Evolutionary conservation across 495 filamentous ascomycete genomes (phyloP).

Genomic region (Tuber borchii): DNA sequence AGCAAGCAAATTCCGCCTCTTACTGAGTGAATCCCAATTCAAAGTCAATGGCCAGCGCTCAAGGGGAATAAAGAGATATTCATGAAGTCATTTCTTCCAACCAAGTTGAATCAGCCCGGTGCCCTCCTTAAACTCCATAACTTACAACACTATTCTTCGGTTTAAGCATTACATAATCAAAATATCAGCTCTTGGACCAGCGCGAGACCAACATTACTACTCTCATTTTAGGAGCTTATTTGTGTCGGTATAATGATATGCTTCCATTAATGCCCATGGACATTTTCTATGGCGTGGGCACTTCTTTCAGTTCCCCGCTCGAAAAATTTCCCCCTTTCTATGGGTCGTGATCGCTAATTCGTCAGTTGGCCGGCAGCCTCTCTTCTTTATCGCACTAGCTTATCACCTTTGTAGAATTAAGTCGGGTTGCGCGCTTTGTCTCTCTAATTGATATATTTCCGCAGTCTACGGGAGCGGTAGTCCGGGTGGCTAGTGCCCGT

Average conservation of each 20-base stretch:
- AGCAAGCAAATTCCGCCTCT: neutral
- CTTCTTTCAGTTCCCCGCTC: neutral
- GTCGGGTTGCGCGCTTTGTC: neutral
- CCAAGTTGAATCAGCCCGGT: neutral
- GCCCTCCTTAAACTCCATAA: neutral
- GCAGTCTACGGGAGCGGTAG: neutral
- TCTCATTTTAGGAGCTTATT: neutral
- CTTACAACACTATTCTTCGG: neutral
- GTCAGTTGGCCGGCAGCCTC: no score
- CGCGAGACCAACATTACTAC: neutral
- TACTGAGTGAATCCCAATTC: neutral
- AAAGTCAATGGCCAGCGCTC: neutral
- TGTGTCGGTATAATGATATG: neutral
- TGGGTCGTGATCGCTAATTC: no score
- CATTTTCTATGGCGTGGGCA: neutral
- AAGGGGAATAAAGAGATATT: neutral
- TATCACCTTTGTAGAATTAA: neutral
- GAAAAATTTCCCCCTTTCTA: neutral
- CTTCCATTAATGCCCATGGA: neutral
- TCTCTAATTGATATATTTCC: neutral
- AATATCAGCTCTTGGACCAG: neutral
- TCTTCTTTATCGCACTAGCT: neutral
- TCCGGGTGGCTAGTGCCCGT: neutral
- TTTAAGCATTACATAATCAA: neutral
- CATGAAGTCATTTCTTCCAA: neutral